Evolutionary conservation across 1,139 yeast species (phyloP).

Genomic region (Hanseniaspora gamundiae): DNA sequence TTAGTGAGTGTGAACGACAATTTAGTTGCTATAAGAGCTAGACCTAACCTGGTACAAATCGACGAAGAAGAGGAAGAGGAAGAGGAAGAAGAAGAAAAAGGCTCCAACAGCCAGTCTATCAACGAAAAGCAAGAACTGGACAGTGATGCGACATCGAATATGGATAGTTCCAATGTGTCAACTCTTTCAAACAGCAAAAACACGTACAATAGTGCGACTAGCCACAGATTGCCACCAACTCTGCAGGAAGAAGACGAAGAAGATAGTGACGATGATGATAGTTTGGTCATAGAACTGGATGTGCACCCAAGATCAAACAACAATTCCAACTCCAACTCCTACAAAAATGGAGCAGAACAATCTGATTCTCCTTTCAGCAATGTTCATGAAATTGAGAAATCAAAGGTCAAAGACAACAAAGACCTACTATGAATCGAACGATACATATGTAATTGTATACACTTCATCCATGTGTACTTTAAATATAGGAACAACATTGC

Average conservation of each 20-base stretch:
- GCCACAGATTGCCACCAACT: constrained; percentile 1
- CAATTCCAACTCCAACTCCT: background rate
- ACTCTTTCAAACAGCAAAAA: constrained; percentile 9
- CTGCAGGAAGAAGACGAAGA: constrained; percentile 13
- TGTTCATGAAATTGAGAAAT: background rate
- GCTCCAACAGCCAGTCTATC: background rate
- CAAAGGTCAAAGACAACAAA: no score
- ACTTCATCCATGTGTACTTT: no score
- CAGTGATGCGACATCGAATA: constrained; percentile 8
- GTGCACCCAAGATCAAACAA: constrained; percentile 6
- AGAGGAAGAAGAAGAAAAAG: constrained; percentile 13
- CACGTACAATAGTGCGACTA: constrained; percentile 6
- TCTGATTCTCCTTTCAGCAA: background rate
- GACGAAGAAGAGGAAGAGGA: constrained; percentile 40
- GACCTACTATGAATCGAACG: no score
- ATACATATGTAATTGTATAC: no score
- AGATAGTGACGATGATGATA: constrained; percentile 18
- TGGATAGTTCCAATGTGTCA: constrained; percentile 17
- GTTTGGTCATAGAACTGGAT: constrained; percentile 19
- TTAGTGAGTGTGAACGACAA: constrained; percentile 4
- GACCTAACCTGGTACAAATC: constrained; percentile 51
- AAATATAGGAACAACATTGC: no score
- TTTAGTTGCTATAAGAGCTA: constrained; percentile 51
- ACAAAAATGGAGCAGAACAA: no score
- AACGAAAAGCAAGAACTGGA: constrained; percentile 12